A percentile compares a stretch with the other conserved stretches of the same genome.
These are phyloP conservation scores for Jaapia argillacea DNA, from an alignment of 768 basidiomycete species.

Conservation along the genomic window DNA sequence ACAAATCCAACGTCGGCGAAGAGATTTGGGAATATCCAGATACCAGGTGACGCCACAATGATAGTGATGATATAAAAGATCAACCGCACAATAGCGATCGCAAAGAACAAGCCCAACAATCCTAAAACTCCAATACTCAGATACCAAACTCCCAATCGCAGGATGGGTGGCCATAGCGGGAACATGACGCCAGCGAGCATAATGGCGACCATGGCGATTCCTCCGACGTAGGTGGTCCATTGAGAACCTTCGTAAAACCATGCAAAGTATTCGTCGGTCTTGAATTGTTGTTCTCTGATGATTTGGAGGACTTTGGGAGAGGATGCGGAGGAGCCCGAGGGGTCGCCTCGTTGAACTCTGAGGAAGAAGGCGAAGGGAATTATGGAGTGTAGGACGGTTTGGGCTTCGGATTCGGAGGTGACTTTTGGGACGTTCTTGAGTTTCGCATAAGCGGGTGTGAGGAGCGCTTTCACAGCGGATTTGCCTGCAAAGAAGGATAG, in stretches of 20 bases:
- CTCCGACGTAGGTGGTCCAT: slow-evolving; percentile 87
- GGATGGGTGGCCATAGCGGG: slow-evolving; percentile 91
- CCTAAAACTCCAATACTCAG: slow-evolving; percentile 82
- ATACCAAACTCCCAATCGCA: slow-evolving; percentile 95
- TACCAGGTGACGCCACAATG: slow-evolving; percentile 77
- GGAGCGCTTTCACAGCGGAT: slow-evolving; percentile 84
- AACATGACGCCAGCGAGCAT: slow-evolving; percentile 99
- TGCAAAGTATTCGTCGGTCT: slow-evolving; percentile 78
- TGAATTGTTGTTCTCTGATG: slow-evolving; percentile 72
- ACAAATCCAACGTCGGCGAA: slow-evolving; percentile 99
- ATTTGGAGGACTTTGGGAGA: slow-evolving; percentile 78
- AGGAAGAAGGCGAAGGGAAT: slow-evolving; percentile 89
- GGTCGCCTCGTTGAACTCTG: slow-evolving; percentile 70
- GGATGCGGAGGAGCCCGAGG: slow-evolving; percentile 50
- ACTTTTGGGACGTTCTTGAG: slow-evolving; percentile 71
- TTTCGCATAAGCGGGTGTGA: slow-evolving; percentile 88
- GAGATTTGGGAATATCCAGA: slow-evolving; percentile 98
- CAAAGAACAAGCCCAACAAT: slow-evolving; percentile 86
- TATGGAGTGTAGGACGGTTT: slow-evolving; percentile 50
- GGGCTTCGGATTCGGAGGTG: slow-evolving; percentile 68
- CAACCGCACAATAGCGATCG: slow-evolving; percentile 77
- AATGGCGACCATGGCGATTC: slow-evolving; percentile 81
- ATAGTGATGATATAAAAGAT: slow-evolving; percentile 94
- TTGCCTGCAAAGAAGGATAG: slow-evolving; percentile 48
- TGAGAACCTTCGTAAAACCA: slow-evolving; percentile 97